phyloP scores from a whole-genome alignment of 164 flowering plant genomes.

The Buxus sempervirens region DNA sequence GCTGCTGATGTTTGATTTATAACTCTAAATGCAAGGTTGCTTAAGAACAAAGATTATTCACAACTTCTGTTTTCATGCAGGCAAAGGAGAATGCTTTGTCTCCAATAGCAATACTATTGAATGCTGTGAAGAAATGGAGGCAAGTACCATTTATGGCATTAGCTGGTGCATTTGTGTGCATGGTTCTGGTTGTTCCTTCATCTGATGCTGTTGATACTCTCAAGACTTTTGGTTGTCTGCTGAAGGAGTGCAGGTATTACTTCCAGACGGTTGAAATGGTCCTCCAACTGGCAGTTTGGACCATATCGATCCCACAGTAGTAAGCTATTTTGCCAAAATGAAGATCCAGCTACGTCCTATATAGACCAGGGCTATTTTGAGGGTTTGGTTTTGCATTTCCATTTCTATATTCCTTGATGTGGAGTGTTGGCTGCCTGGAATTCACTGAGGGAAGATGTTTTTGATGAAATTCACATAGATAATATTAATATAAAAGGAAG shows the following conservation, averaged over 20 bases:
- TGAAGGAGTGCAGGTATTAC: slow-evolving; percentile 88
- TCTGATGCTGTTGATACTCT: slow-evolving; percentile 77
- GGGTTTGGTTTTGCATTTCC: too few relatives aligned
- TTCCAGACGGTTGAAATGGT: too few relatives aligned
- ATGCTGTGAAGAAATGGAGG: slow-evolving; percentile 34
- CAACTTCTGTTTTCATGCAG: slow-evolving; percentile 15
- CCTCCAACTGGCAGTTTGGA: neutral
- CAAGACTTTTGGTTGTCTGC: slow-evolving; percentile 74
- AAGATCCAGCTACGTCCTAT: neutral
- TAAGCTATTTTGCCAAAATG: neutral
- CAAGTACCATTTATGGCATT: slow-evolving; percentile 29
- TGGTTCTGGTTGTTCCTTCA: slow-evolving; percentile 48
- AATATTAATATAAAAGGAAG: too few relatives aligned
- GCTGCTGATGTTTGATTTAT: neutral
- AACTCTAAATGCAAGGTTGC: neutral
- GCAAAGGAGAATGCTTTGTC: slow-evolving; percentile 14
- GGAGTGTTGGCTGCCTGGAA: too few relatives aligned
- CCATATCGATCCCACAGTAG: neutral
- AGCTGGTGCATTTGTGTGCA: slow-evolving; percentile 44
- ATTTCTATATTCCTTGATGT: too few relatives aligned
- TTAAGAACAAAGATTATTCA: neutral
- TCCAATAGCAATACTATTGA: slow-evolving; percentile 10
- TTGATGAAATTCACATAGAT: too few relatives aligned
- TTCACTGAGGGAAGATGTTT: too few relatives aligned
- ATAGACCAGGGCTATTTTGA: neutral